These are phyloP conservation scores for Lactarius hatsudake DNA, from an alignment of 768 basidiomycete species.

Conservation along the genomic window DNA sequence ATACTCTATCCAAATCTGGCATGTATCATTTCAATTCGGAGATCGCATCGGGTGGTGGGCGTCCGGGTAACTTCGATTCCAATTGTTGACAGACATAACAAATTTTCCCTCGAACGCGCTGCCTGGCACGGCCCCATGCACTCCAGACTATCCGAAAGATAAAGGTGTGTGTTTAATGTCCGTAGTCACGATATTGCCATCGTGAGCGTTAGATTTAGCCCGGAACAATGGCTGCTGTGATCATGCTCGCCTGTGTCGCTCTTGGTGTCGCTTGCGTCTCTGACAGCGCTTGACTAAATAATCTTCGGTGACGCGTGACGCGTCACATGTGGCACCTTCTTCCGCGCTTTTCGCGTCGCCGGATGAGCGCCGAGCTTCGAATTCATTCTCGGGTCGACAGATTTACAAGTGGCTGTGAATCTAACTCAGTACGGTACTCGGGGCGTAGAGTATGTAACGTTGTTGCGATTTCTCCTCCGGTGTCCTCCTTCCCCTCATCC, in stretches of 20 bases:
- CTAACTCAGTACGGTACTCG: not conserved
- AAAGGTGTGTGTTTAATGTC: too few species aligned
- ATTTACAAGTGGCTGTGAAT: not conserved
- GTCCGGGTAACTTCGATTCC: not conserved
- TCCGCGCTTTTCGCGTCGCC: not conserved
- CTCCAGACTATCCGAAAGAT: too few species aligned
- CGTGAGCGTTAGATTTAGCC: too few species aligned
- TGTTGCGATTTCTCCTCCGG: not conserved
- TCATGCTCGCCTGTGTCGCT: not conserved
- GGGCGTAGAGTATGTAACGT: not conserved
- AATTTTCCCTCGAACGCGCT: too few species aligned
- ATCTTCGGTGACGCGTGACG: not conserved
- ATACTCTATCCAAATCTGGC: not conserved
- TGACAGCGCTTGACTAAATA: not conserved
- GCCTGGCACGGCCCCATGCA: too few species aligned
- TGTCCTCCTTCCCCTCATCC: not conserved
- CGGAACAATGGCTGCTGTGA: too few species aligned
- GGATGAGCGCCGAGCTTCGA: not conserved
- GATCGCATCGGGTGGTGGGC: not conserved
- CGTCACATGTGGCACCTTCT: not conserved
- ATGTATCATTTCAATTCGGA: not conserved
- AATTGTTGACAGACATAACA: not conserved
- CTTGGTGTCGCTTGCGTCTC: not conserved
- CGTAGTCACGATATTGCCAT: too few species aligned
- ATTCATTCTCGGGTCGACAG: not conserved